Conservation (phyloP, 1,139 yeast genomes). For the Diutina rugosa region DNA sequence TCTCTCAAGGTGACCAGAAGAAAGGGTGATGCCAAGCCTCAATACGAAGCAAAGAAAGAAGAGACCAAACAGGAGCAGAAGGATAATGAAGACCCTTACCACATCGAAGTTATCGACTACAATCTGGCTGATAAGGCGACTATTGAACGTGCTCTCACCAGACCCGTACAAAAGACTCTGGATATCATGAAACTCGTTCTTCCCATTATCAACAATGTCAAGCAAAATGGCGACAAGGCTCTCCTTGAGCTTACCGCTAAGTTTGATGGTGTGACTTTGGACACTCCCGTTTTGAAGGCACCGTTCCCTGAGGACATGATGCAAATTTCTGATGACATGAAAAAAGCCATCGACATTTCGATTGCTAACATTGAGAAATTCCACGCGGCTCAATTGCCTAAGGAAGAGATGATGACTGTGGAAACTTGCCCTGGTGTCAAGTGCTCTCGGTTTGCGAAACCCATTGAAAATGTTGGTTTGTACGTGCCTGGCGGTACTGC, state of each 20-base stretch:
- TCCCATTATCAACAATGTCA: conserved; percentile 77
- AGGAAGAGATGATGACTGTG: conserved; percentile 59
- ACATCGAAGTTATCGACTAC: conserved; percentile 50
- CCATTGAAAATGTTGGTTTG: conserved; percentile 88
- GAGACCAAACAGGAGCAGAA: conserved; percentile 9
- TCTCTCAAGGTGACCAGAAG: conserved; percentile 81
- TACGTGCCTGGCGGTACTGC: conserved; percentile 99
- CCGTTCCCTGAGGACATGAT: conserved; percentile 76
- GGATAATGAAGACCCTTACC: conserved; percentile 19
- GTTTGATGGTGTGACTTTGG: conserved; percentile 72
- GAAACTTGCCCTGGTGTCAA: conserved; percentile 91
- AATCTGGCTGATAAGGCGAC: conserved; percentile 24
- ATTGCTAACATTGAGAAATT: conserved; percentile 80
- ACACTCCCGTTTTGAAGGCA: conserved; percentile 65
- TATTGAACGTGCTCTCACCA: conserved; percentile 48
- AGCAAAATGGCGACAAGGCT: conserved; percentile 72
- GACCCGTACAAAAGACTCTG: conserved; percentile 87
- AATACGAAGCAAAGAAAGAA: conserved; percentile 25
- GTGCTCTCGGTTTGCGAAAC: conserved; percentile 90
- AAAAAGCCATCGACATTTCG: conserved; percentile 77
- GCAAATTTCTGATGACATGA: conserved; percentile 67
- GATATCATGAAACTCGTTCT: conserved; percentile 86
- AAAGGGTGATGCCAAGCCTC: conserved; percentile 90
- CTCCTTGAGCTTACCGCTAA: conserved; percentile 76
- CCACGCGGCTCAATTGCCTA: conserved; percentile 82